Base-by-base conservation (phyloP, 2,329 filamentous ascomycete species). In the Lizonia empirigonia region DNA sequence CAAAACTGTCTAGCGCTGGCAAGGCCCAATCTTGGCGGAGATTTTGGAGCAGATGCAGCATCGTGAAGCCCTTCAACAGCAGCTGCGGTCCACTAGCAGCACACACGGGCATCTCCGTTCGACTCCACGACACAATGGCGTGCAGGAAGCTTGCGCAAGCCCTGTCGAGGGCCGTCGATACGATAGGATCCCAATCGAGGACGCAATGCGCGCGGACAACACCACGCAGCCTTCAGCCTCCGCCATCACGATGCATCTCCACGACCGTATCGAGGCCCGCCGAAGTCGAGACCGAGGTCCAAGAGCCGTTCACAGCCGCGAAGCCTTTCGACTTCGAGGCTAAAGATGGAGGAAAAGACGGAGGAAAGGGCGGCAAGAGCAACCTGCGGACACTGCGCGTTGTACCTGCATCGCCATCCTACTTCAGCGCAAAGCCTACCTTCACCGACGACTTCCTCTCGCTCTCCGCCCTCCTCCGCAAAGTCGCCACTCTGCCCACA, bases 381-480 rank as follows among this genome's bases (percentile, higher is more conserved):
- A 35, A 70, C 3, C 63, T 78, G 33, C 53, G 60, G 37, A 69
- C 62, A 19, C 63, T 89, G 44, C 90, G 94, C 59, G 79, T 95
- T 18, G 78, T 97, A 27, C 94, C 94, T 16, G 82, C 82, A 20
- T 96, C 92, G 27, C 87, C 90, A 2, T 94, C 93, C n/a, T 99
- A 99, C 77, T 99, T 97, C 78, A 92, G 91, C 44, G 88, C 88
- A 44, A 87, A 87, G 55, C 89, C 92, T 1, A 80, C 82, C 46
- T 97, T 96, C 79, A 94, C 88, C 75, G 94, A 99, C 76, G 84
- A 89, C 66, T 84, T 89, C 63, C 82, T 97, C 60, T 77, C 80
- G 36, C 81, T 99, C 38, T 84, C 90, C 63, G 80, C 82, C 9
- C 81, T 97, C 19, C 76, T 89, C 49, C 84, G 85, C 44, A 87